A percentile compares a stretch with the other conserved stretches of the same genome.
Conservation (phyloP, 2,329 filamentous ascomycete genomes). For the Botrytis deweyae region DNA sequence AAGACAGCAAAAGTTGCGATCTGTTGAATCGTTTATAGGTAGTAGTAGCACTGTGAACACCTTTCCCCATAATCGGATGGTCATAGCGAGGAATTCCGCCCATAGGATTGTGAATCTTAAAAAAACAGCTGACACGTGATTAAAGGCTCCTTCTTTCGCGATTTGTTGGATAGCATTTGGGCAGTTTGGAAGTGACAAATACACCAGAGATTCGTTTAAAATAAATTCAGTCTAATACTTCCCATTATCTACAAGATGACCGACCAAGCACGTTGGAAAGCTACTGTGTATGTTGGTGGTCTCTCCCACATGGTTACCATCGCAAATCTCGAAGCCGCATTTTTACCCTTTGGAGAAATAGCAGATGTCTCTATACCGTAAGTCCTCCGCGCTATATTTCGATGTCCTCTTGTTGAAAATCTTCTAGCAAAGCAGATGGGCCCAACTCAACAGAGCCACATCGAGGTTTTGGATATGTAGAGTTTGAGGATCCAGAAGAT, state of each 20-base stretch:
- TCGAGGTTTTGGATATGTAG: constrained; percentile 93
- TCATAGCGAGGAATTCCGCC: constrained; percentile 17
- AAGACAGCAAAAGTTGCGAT: not conserved
- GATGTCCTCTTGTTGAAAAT: constrained; percentile 22
- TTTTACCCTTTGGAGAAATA: constrained; percentile 96
- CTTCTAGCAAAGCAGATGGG: constrained; percentile 67
- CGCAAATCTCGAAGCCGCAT: constrained; percentile 79
- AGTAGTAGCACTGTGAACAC: constrained; percentile 22
- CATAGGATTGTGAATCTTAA: constrained; percentile 8
- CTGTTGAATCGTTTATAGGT: constrained; percentile 15
- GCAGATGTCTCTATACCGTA: constrained; percentile 80
- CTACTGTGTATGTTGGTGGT: constrained; percentile 89
- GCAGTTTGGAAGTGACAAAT: not conserved
- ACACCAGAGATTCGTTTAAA: not conserved
- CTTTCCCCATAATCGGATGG: constrained; percentile 23
- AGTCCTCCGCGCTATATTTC: constrained; percentile 21
- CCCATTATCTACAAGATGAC: constrained; percentile 58
- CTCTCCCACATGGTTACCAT: constrained; percentile 76
- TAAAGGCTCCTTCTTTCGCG: not conserved
- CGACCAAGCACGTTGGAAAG: constrained; percentile 79
- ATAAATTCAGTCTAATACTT: not conserved
- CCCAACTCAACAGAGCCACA: constrained; percentile 77
- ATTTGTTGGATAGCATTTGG: constrained; percentile 2
- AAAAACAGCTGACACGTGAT: constrained; percentile 18
- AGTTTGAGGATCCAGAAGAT: constrained; percentile 83